A percentile compares a stretch with the other conserved stretches of the same genome.
phyloP scores from a whole-genome alignment of 1,284 basidiomycete genomes.

The Meripilus lineatus region DNA sequence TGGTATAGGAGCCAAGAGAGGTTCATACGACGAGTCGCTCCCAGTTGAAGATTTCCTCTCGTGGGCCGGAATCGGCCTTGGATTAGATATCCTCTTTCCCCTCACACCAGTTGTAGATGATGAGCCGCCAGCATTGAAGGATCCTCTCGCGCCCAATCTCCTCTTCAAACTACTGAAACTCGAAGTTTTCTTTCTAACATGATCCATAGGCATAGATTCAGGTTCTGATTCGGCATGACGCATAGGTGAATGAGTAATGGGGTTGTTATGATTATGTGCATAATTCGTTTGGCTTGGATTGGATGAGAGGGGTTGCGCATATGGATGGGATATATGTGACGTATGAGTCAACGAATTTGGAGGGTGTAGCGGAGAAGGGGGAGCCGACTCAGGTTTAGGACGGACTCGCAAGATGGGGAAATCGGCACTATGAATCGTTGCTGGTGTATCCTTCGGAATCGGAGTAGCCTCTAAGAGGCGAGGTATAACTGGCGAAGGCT shows the following conservation, averaged over 20 bases:
- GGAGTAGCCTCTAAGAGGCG: not conserved
- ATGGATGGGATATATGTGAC: too few relatives aligned
- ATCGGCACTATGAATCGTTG: slow-evolving; percentile 21
- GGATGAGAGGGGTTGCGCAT: not conserved
- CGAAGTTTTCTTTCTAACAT: slow-evolving; percentile 3
- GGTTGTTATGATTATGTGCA: slow-evolving; percentile 5
- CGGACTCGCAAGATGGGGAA: slow-evolving; percentile 22
- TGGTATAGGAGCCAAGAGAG: too few relatives aligned
- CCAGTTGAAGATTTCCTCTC: slow-evolving; percentile 5
- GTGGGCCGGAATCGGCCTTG: slow-evolving; percentile 1
- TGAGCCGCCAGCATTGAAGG: not conserved
- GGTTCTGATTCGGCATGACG: slow-evolving; percentile 16
- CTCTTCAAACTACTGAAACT: slow-evolving; percentile 5
- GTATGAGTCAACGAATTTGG: slow-evolving; percentile 11
- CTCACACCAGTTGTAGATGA: slow-evolving; percentile 5
- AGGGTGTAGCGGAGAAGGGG: not conserved
- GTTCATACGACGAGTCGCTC: slow-evolving; percentile 9
- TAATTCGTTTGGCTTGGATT: too few relatives aligned
- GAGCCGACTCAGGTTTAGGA: slow-evolving; percentile 8
- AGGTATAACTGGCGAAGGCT: slow-evolving; percentile 1
- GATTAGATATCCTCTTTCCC: slow-evolving; percentile 9
- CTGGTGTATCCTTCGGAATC: slow-evolving; percentile 12
- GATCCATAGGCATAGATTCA: slow-evolving; percentile 8
- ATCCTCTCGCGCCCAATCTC: slow-evolving; percentile 4
- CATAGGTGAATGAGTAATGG: slow-evolving; percentile 9